These are phyloP conservation scores for Sindora glabra DNA, from an alignment of 306 rosid species.

Conservation along the genomic window DNA sequence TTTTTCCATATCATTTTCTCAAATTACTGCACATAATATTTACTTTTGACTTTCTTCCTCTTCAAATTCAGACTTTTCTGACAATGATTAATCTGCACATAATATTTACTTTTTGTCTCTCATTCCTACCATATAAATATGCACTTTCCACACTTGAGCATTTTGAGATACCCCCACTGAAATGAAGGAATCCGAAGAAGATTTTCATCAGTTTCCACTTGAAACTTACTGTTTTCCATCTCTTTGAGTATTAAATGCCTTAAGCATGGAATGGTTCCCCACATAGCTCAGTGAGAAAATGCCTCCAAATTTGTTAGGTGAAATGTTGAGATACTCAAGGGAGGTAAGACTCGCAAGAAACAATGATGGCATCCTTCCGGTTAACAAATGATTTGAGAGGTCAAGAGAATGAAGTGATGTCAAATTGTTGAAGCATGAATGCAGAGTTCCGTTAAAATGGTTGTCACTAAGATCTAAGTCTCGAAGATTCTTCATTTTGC, in stretches of 20 bases:
- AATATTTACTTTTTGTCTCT: too few species aligned
- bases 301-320: neutral
- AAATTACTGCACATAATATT: too few species aligned
- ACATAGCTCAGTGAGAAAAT: neutral
- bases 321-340: neutral
- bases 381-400: too few species aligned
- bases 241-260: neutral
- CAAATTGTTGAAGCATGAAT: too few species aligned
- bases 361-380: neutral
- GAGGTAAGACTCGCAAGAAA: neutral
- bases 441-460: too few species aligned
- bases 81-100: too few species aligned
- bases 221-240: neutral
- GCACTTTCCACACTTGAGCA: neutral
- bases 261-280: conserved; percentile 9
- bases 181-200: neutral
- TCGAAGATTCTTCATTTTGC: too few species aligned
- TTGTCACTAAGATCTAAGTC: too few species aligned
- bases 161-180: neutral
- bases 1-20: too few species aligned
- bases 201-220: conserved; percentile 17
- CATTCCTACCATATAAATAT: neutral
- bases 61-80: too few species aligned
- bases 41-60: too few species aligned
- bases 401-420: too few species aligned